Conservation (phyloP, 164 flowering plant species). For the Liquidambar formosana region DNA sequence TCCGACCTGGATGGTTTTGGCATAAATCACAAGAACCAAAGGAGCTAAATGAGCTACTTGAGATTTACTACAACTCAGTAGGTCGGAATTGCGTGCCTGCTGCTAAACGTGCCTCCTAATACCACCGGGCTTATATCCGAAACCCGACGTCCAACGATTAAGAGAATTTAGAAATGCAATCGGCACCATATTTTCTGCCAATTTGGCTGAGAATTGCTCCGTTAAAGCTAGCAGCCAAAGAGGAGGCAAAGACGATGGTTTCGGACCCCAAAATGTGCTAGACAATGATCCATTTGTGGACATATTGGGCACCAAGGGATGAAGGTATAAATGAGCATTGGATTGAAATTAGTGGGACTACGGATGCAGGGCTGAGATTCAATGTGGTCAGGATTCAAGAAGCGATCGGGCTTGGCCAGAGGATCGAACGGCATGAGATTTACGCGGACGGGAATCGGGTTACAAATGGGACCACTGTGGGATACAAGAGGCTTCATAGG, state of each 20-base stretch:
- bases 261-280: constrained; percentile 61
- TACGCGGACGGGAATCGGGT: constrained; percentile 59
- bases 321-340: constrained; percentile 41
- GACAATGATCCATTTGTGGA: constrained; percentile 77
- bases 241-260: constrained; percentile 54
- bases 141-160: constrained; percentile 46
- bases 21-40: constrained; percentile 75
- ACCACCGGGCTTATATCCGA: constrained; percentile 71
- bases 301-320: constrained; percentile 86
- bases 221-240: constrained; percentile 74
- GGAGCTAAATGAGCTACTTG: constrained; percentile 54
- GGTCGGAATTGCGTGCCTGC: constrained; percentile 80
- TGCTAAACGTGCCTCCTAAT: constrained; percentile 90
- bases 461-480: constrained; percentile 68
- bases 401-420: constrained; percentile 88
- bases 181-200: constrained; percentile 54
- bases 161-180: constrained; percentile 58
- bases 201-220: constrained; percentile 47
- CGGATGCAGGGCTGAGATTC: constrained; percentile 43
- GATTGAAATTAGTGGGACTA: constrained; percentile 59
- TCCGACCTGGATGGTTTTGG: constrained; percentile 92
- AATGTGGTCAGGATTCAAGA: constrained; percentile 92
- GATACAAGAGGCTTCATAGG: constrained; percentile 90
- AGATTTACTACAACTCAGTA: constrained; percentile 86
- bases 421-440: constrained; percentile 63